Evolutionary conservation across 805 yeast genomes (phyloP).

Genomic region (Metschnikowia koreensis): DNA sequence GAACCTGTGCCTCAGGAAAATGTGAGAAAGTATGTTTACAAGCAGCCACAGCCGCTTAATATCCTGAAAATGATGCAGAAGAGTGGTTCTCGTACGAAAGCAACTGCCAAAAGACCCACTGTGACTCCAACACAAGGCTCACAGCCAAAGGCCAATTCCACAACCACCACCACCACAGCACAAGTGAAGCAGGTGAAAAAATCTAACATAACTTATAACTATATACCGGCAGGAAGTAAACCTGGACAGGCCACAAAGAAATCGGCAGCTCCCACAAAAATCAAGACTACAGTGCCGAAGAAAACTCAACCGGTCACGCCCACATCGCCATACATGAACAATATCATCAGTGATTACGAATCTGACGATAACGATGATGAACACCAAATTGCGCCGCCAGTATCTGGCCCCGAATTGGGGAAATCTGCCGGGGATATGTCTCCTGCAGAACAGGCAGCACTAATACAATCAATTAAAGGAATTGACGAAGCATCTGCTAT

Average conservation of each 20-base stretch:
- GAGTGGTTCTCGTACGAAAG: constrained; percentile 6
- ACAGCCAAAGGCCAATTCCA: constrained; percentile 4
- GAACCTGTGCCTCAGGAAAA: constrained; percentile 5
- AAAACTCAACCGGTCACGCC: constrained; percentile 2
- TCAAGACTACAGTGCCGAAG: not conserved
- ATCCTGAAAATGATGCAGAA: constrained; percentile 33
- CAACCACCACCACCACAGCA: constrained; percentile 4
- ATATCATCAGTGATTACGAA: constrained; percentile 23
- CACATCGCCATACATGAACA: constrained; percentile 28
- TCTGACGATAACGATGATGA: constrained; percentile 9
- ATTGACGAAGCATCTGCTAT: constrained; percentile 77
- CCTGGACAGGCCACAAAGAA: not conserved
- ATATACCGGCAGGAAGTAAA: constrained; percentile 17
- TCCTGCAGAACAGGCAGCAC: constrained; percentile 30
- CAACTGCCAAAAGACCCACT: constrained; percentile 3
- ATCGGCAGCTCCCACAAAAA: not conserved
- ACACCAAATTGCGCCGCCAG: not conserved
- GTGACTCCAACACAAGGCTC: constrained; percentile 6
- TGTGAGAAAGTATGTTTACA: constrained; percentile 31
- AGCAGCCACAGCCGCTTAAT: constrained; percentile 40
- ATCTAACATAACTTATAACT: constrained; percentile 34
- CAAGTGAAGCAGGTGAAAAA: constrained; percentile 18
- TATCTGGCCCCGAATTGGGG: not conserved
- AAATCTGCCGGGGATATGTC: constrained; percentile 11
- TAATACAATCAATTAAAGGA: constrained; percentile 56